Base-by-base conservation (phyloP, 2,329 filamentous ascomycete genomes). In the Annulohypoxylon truncatum region DNA sequence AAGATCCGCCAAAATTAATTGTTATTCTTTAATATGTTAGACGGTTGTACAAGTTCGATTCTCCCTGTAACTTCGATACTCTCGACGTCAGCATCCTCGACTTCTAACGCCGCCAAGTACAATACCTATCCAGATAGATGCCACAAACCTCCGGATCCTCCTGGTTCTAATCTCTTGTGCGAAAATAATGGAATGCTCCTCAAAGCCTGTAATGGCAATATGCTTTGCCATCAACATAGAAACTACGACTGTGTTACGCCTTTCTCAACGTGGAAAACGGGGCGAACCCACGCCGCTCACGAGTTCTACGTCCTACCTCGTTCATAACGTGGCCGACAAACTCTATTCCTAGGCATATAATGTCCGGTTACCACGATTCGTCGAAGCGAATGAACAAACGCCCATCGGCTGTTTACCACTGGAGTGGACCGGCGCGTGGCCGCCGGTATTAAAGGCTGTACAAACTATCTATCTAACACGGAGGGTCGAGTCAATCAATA, bases 311-410 rank as follows among this genome's bases (percentile, higher is more conserved):
- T 42, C 9, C 6, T 50, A 20, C 4, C 35, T 38, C 35, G 26
- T n/a, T 29, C 7, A 31, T 10, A 48, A 31, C 46, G n/a, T 31
- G 28, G 26, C 10, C 22, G 26, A 50, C 35, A 38, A 50, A 50
- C 24, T 26, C 24, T n/a, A 31, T 50, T 50, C 18, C 31, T 13
- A 38, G 18, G 38, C 22, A 28, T 15, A 7, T 35, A 47, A 35
- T 20, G 20, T 35, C 33, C 10, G 24, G 15, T 44, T 31, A 20
- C 10, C 20, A 26, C 10, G 31, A 24, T 20, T 15, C 29, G 28
- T 47, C 44, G 12, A 35, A 47, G n/a, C 40, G 13, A 33, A 40
- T 12, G 44, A 46, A 29, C 42, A 61, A 40, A 47, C 42, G 44
- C 29, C 18, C 22, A 24, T 52, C 46, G 40, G 29, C 38, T 12